These are phyloP conservation scores for Paecilomyces variotii DNA, from an alignment of 2,329 filamentous ascomycete genomes.

Conservation along the genomic window DNA sequence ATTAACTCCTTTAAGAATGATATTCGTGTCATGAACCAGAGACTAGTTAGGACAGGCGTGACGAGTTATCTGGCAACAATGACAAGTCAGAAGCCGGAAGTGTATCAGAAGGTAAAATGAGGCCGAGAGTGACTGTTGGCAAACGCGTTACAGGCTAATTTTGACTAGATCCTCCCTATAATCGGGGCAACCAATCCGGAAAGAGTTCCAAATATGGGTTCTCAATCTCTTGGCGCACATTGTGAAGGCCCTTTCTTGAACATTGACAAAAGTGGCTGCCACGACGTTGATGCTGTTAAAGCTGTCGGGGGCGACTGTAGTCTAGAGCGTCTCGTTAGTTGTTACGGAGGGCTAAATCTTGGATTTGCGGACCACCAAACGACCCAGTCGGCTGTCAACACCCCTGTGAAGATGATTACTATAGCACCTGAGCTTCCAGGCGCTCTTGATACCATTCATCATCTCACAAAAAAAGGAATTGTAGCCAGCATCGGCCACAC, in stretches of 20 bases:
- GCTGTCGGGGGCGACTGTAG: background rate
- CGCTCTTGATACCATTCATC: constrained; percentile 7
- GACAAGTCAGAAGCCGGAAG: constrained; percentile 5
- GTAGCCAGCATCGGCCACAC: constrained; percentile 9
- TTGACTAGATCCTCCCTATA: constrained; percentile 5
- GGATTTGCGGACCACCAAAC: background rate
- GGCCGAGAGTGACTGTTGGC: constrained; percentile 5
- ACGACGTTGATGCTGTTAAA: background rate
- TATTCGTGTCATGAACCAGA: constrained; percentile 5
- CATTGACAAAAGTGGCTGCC: background rate
- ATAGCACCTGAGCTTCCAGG: constrained; percentile 8
- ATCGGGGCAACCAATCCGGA: constrained; percentile 4
- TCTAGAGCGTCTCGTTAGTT: background rate
- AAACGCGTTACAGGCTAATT: constrained; percentile 1
- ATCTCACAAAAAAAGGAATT: constrained; percentile 4
- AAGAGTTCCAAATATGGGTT: constrained; percentile 4
- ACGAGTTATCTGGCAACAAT: constrained; percentile 12
- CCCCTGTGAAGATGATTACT: constrained; percentile 9
- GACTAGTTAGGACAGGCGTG: constrained; percentile 7
- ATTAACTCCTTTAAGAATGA: constrained; percentile 4
- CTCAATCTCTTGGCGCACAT: constrained; percentile 11
- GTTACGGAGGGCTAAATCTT: constrained; percentile 1
- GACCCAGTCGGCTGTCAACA: background rate
- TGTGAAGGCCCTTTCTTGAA: constrained; percentile 8
- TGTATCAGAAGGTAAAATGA: background rate